phyloP scores from a whole-genome alignment of 2,329 filamentous ascomycete species.

The Septoria linicola region DNA sequence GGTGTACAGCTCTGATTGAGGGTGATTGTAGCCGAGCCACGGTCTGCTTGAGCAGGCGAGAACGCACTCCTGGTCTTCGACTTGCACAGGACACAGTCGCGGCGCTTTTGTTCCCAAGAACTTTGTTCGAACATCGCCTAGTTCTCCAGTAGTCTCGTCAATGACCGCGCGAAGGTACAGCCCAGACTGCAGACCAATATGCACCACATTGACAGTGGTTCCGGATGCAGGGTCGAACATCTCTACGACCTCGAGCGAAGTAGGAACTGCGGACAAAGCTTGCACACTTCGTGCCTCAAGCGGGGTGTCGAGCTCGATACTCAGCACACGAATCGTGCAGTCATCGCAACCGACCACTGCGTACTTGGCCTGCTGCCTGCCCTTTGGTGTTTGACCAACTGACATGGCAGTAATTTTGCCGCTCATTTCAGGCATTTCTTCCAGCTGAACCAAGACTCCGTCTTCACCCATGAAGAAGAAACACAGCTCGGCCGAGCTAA shows the following conservation, averaged over 20 bases:
- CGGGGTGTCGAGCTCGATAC: slow-evolving; percentile 64
- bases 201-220: slow-evolving; percentile 84
- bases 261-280: slow-evolving; percentile 85
- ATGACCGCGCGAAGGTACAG: slow-evolving; percentile 94
- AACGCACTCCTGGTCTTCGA: slow-evolving; percentile 73
- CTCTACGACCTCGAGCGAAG: slow-evolving; percentile 83
- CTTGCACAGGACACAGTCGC: slow-evolving; percentile 85
- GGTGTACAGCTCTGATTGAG: slow-evolving; percentile 82
- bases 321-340: slow-evolving; percentile 79
- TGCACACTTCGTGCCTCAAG: slow-evolving; percentile 93
- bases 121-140: slow-evolving; percentile 90
- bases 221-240: slow-evolving; percentile 94
- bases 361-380: slow-evolving; percentile 84
- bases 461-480: slow-evolving; percentile 98
- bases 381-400: slow-evolving; percentile 87
- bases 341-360: slow-evolving; percentile 96
- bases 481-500: slow-evolving; percentile 94
- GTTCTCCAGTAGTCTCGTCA: slow-evolving; percentile 91
- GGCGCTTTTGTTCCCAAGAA: slow-evolving; percentile 91
- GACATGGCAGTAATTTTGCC: slow-evolving; percentile 95
- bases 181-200: slow-evolving; percentile 93
- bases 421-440: slow-evolving; percentile 92
- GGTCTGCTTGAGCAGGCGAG: slow-evolving; percentile 87
- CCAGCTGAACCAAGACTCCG: slow-evolving; percentile 70
- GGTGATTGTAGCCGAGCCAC: slow-evolving; percentile 94